phyloP scores from a whole-genome alignment of 2,329 filamentous ascomycete species.

The Beauveria scarabaeidicola region DNA sequence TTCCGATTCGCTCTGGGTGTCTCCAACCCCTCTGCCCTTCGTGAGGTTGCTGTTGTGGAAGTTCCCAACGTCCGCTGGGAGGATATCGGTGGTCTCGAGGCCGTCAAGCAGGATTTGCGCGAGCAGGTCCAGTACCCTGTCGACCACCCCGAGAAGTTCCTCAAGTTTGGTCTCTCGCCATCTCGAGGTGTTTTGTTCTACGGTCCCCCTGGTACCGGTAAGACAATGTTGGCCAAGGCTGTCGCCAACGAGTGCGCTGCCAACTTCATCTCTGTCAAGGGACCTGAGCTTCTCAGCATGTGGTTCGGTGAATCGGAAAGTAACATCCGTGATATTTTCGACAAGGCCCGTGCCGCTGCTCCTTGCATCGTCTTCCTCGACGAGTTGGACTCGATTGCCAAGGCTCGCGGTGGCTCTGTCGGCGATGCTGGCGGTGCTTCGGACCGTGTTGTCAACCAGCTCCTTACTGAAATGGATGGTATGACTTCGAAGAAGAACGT shows the following conservation, averaged over 20 bases:
- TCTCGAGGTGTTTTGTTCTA: conserved; percentile 99
- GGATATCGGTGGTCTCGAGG: conserved; percentile 96
- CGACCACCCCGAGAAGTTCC: conserved; percentile 98
- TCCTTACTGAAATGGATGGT: conserved; percentile 97
- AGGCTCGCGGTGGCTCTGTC: conserved; percentile 93
- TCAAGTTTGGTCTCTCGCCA: conserved; percentile 98
- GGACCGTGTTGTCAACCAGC: conserved; percentile 99
- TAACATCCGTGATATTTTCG: conserved; percentile 99
- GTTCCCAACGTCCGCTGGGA: conserved; percentile 99
- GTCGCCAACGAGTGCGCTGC: conserved; percentile 98
- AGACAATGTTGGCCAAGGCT: conserved; percentile 98
- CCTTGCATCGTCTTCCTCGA: conserved; percentile 99
- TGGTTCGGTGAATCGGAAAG: conserved; percentile 99
- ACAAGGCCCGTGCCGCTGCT: conserved; percentile 96
- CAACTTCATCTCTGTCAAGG: conserved; percentile 99
- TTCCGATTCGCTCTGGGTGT: conserved; percentile 98
- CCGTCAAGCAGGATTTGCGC: conserved; percentile 98
- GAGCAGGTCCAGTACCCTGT: conserved; percentile 98
- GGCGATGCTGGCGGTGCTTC: conserved; percentile 97
- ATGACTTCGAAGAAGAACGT: conserved; percentile 99
- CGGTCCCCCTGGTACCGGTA: conserved; percentile 98
- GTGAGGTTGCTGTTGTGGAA: conserved; percentile 97
- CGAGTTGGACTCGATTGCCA: conserved; percentile 97
- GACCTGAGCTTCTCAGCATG: conserved; percentile 96
- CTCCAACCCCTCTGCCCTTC: conserved; percentile 96